phyloP scores from a whole-genome alignment of 2,329 filamentous ascomycete species.

The Fusarium solani-melongenae region DNA sequence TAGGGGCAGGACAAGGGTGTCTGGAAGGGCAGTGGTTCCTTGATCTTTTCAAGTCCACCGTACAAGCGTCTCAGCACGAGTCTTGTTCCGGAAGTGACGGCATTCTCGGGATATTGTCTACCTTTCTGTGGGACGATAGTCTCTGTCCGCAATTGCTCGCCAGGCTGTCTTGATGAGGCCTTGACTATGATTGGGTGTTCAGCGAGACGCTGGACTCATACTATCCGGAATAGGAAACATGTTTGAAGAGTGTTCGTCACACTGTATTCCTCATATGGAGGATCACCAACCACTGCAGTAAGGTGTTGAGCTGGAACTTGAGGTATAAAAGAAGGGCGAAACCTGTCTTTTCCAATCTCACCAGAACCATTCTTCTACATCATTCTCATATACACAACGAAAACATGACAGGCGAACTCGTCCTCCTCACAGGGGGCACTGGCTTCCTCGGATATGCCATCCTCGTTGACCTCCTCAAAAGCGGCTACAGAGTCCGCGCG shows the following conservation, averaged over 20 bases:
- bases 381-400: neutral
- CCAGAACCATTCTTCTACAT: neutral
- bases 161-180: neutral
- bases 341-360: too few species aligned
- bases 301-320: neutral
- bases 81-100: neutral
- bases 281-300: accelerated
- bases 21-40: neutral
- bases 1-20: neutral
- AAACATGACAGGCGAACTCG: neutral
- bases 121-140: neutral
- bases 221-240: neutral
- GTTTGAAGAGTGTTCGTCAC: neutral
- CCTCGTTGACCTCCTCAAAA: neutral
- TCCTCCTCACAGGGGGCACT: neutral
- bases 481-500: neutral
- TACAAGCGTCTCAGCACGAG: neutral
- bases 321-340: neutral
- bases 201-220: neutral
- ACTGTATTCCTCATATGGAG: neutral
- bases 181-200: neutral
- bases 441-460: neutral
- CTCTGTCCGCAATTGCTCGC: neutral
- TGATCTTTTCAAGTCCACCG: neutral
- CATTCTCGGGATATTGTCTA: neutral